Evolutionary conservation across 192 early-diverging fungal genomes (phyloP).

Genomic region (Backusella australiensis): DNA sequence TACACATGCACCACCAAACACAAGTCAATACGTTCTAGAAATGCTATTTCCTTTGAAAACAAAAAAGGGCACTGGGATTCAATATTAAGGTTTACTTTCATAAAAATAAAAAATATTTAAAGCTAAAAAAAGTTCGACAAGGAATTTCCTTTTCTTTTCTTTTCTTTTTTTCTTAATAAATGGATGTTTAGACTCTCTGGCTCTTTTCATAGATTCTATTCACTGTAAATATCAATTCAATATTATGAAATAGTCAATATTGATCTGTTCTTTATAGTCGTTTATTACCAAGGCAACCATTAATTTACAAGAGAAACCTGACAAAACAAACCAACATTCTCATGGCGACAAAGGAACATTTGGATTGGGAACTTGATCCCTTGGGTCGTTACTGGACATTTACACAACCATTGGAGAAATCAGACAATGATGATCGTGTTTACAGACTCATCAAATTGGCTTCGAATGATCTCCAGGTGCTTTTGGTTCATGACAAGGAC

Average conservation of each 20-base stretch:
- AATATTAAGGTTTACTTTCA: neutral
- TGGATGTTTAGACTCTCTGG: neutral
- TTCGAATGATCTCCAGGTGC: constrained; percentile 60
- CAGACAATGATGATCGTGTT: constrained; percentile 56
- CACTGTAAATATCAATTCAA: neutral
- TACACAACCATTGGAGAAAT: constrained; percentile 41
- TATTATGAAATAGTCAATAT: too few species aligned
- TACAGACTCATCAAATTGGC: constrained; percentile 56
- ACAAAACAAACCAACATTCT: neutral
- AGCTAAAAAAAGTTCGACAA: neutral
- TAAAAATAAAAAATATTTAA: neutral
- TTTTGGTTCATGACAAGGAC: constrained; percentile 66
- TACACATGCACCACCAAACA: too few species aligned
- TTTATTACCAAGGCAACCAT: neutral
- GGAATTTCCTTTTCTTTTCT: neutral
- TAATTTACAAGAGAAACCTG: neutral
- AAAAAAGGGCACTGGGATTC: neutral
- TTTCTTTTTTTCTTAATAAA: neutral
- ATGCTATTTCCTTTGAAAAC: too few species aligned
- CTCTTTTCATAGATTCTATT: neutral
- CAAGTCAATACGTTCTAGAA: too few species aligned
- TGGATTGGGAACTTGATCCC: constrained; percentile 18
- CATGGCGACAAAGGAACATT: neutral
- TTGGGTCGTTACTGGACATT: constrained; percentile 33
- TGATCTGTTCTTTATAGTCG: neutral